phyloP scores from a whole-genome alignment of 495 filamentous ascomycete species.

The Hypomontagnella submonticulosa region DNA sequence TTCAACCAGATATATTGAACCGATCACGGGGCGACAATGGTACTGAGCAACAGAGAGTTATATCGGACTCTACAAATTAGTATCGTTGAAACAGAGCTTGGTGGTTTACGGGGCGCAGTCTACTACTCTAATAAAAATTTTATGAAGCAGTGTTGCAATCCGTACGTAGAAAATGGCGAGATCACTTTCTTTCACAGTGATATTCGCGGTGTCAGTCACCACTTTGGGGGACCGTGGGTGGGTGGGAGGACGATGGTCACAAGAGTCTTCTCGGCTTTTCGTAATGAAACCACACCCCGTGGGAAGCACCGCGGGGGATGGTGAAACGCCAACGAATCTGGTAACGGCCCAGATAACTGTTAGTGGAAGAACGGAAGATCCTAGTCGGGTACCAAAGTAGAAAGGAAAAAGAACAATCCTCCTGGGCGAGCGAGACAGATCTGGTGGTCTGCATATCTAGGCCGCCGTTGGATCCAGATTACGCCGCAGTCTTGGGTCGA shows the following conservation, averaged over 20 bases:
- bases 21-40: slow-evolving; percentile 27
- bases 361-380: slow-evolving; percentile 20
- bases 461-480: slow-evolving; percentile 48
- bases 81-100: slow-evolving; percentile 3
- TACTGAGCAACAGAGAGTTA: slow-evolving; percentile 24
- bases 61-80: slow-evolving; percentile 19
- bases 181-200: slow-evolving; percentile 19
- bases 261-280: slow-evolving; percentile 23
- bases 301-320: slow-evolving; percentile 28
- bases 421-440: slow-evolving; percentile 23
- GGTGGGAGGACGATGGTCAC: slow-evolving; percentile 1
- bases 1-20: slow-evolving; percentile 35
- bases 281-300: slow-evolving; percentile 39
- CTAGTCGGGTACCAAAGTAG: slow-evolving; percentile 39
- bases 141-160: neutral
- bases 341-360: slow-evolving; percentile 11
- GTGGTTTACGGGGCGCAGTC: slow-evolving; percentile 24
- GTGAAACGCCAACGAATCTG: slow-evolving; percentile 36
- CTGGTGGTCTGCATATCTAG: slow-evolving; percentile 43
- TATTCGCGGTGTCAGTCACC: slow-evolving; percentile 10
- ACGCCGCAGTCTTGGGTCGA: slow-evolving; percentile 50
- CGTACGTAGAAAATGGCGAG: slow-evolving; percentile 13
- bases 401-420: slow-evolving; percentile 22
- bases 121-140: neutral
- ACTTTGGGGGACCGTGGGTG: slow-evolving; percentile 6